Conservation (phyloP, 1,139 yeast genomes). For the Candida tetrigidarum region DNA sequence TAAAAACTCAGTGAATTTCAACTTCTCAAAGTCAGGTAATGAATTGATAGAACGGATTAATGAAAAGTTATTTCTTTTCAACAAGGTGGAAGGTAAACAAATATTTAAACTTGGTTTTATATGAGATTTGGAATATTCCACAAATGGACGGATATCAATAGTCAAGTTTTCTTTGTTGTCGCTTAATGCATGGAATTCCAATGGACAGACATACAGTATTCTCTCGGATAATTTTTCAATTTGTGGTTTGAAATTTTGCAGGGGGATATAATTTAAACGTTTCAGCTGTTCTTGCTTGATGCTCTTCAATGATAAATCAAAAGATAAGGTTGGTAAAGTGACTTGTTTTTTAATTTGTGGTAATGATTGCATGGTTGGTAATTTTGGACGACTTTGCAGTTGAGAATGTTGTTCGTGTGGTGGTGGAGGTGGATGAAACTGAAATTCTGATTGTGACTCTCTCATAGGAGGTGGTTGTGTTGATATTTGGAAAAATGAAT, state of each 20-base stretch:
- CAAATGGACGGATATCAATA: slow-evolving; percentile 73
- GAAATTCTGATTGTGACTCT: neutral
- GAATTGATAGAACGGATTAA: slow-evolving; percentile 60
- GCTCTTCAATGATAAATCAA: slow-evolving; percentile 12
- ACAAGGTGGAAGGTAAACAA: slow-evolving; percentile 76
- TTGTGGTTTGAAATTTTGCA: slow-evolving; percentile 16
- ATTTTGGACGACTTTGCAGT: neutral
- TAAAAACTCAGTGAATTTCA: slow-evolving; percentile 23
- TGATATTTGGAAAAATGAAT: slow-evolving; percentile 2
- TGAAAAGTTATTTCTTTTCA: slow-evolving; percentile 69
- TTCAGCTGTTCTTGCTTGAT: slow-evolving; percentile 18
- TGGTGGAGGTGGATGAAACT: neutral
- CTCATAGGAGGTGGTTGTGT: slow-evolving; percentile 7
- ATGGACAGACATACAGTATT: neutral
- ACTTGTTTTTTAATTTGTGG: slow-evolving; percentile 18
- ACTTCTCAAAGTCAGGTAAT: slow-evolving; percentile 50
- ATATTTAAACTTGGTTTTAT: slow-evolving; percentile 64
- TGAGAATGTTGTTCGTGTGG: no score
- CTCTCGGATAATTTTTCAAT: slow-evolving; percentile 18
- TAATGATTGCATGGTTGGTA: slow-evolving; percentile 8
- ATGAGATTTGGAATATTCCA: slow-evolving; percentile 59
- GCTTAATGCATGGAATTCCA: neutral
- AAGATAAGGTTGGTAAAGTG: slow-evolving; percentile 15
- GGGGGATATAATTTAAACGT: slow-evolving; percentile 18
- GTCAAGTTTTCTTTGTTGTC: slow-evolving; percentile 33